Percentiles rank a stretch among this genome's conserved stretches.
phyloP scores from a whole-genome alignment of 139 green algal species.

The Asterochloris sp. region DNA sequence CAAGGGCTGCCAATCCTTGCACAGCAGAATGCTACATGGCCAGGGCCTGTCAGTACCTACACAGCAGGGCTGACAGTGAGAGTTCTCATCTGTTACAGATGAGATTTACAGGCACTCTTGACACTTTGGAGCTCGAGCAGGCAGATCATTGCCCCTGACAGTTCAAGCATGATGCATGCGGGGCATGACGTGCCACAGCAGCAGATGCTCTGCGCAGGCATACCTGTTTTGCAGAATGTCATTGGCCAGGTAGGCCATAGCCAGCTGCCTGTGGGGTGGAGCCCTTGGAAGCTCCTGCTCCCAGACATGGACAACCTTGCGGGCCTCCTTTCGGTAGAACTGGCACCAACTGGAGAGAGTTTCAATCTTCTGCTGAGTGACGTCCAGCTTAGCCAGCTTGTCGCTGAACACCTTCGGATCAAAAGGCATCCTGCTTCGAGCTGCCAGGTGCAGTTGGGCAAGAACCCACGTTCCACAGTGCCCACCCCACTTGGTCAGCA shows the following conservation, averaged over 20 bases:
- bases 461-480: not conserved
- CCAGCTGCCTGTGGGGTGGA: conserved; percentile 34
- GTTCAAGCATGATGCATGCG: too few species aligned
- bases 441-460: conserved; percentile 4
- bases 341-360: conserved; percentile 38
- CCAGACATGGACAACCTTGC: conserved; percentile 34
- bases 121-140: not conserved
- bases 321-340: conserved; percentile 35
- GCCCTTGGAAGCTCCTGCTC: conserved; percentile 39
- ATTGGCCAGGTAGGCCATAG: conserved; percentile 72
- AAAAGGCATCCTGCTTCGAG: not conserved
- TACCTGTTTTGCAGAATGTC: conserved; percentile 70
- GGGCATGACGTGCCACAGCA: too few species aligned
- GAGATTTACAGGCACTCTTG: too few species aligned
- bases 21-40: too few species aligned
- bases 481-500: not conserved
- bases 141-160: not conserved
- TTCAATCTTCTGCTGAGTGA: conserved; percentile 62
- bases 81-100: too few species aligned
- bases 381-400: conserved; percentile 53
- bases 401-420: conserved; percentile 22
- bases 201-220: conserved; percentile 6
- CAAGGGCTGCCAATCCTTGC: too few species aligned
- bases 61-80: too few species aligned
- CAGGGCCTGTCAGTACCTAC: too few species aligned